Conservation (phyloP, 1,284 basidiomycete genomes). For the Tylopilus sp. region DNA sequence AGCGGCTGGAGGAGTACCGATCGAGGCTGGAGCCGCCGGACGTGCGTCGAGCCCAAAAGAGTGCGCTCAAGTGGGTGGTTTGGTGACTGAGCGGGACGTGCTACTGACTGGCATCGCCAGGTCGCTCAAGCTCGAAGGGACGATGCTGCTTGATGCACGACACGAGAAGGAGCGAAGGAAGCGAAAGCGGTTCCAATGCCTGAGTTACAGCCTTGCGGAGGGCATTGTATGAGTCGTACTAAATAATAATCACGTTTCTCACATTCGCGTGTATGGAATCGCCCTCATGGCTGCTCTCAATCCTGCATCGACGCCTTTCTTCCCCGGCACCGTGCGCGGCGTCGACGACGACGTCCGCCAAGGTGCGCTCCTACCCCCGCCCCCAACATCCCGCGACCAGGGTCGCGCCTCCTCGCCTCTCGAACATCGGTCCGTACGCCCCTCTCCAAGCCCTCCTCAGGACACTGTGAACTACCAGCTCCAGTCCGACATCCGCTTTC, state of each 20-base stretch:
- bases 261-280: too few relatives aligned
- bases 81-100: neutral
- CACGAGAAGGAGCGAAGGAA: constrained; percentile 2
- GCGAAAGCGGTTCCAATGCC: constrained; percentile 8
- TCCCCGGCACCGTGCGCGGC: constrained; percentile 60
- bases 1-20: constrained; percentile 26
- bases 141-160: constrained; percentile 24
- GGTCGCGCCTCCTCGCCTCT: constrained; percentile 54
- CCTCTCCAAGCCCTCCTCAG: constrained; percentile 63
- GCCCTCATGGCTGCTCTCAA: too few relatives aligned
- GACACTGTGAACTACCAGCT: constrained; percentile 28
- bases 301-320: constrained; percentile 78
- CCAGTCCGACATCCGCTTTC: constrained; percentile 29
- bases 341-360: constrained; percentile 48
- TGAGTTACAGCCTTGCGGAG: constrained; percentile 19
- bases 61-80: constrained; percentile 23
- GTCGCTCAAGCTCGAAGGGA: constrained; percentile 27
- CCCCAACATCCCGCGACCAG: constrained; percentile 50
- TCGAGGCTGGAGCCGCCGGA: constrained; percentile 19
- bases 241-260: too few relatives aligned
- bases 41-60: constrained; percentile 25
- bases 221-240: constrained; percentile 24
- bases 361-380: constrained; percentile 42
- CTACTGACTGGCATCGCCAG: constrained; percentile 19
- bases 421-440: constrained; percentile 62